A percentile compares a stretch with the other conserved stretches of the same genome.
These are phyloP conservation scores for Eragrostis nindensis DNA, from an alignment of 176 grass and related monocot genomes.

Conservation along the genomic window DNA sequence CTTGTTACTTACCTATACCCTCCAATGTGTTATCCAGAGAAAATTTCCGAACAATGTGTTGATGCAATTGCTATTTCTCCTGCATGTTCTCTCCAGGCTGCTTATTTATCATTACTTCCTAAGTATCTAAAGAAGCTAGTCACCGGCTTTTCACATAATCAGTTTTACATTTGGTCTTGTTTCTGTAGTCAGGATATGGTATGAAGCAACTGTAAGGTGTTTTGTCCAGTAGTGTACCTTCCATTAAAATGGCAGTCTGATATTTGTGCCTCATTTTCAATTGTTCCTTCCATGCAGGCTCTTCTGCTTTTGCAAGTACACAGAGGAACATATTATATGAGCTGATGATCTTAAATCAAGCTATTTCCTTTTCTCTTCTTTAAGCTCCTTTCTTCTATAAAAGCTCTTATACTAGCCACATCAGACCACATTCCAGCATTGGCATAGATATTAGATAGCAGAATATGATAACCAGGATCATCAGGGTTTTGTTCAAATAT, in stretches of 20 bases:
- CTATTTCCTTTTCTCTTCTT: conserved; percentile 59
- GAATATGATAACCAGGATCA: conserved; percentile 78
- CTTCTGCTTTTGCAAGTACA: not conserved
- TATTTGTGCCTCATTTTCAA: not conserved
- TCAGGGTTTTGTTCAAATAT: conserved; percentile 60
- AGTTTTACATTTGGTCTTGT: conserved; percentile 17
- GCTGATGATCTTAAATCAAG: conserved; percentile 32
- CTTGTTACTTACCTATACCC: conserved; percentile 14
- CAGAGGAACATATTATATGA: not conserved
- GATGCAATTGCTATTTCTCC: not conserved
- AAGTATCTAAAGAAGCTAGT: conserved; percentile 1
- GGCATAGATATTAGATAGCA: conserved; percentile 74
- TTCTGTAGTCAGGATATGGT: not conserved
- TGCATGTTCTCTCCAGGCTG: not conserved
- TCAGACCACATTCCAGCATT: conserved; percentile 67
- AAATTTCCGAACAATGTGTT: not conserved
- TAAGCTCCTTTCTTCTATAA: conserved; percentile 57
- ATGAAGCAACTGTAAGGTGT: not conserved
- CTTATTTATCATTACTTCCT: not conserved
- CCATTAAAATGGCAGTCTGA: not conserved
- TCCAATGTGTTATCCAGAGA: not conserved
- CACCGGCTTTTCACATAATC: conserved; percentile 9
- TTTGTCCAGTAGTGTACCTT: not conserved
- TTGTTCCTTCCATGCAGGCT: not conserved
- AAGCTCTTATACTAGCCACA: conserved; percentile 56